Percentiles rank a stretch among this genome's conserved stretches.
phyloP scores from a whole-genome alignment of 441 rosid species.

The Pelargonium cotyledonis region DNA sequence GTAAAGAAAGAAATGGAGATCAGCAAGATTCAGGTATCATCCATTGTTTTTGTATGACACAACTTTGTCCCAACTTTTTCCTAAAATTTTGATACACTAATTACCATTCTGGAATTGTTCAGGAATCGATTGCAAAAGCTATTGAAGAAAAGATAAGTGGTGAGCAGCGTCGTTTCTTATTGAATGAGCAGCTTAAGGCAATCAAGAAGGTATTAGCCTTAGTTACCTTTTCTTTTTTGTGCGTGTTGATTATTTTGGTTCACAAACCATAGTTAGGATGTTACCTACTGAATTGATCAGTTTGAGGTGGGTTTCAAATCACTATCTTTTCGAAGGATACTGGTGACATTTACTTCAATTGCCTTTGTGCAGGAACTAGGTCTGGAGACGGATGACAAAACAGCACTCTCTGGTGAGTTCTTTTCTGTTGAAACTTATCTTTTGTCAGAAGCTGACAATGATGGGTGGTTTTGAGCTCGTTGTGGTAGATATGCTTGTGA shows the following conservation, averaged over 20 bases:
- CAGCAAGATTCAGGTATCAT: slow-evolving; percentile 78
- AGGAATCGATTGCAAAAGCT: slow-evolving; percentile 97
- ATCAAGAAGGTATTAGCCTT: slow-evolving; percentile 98
- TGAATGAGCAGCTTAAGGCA: slow-evolving; percentile 96
- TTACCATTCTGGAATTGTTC: slow-evolving; percentile 20
- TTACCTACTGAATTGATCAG: no score
- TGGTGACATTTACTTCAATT: slow-evolving; percentile 19
- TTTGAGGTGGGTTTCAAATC: no score
- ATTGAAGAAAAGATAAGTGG: slow-evolving; percentile 98
- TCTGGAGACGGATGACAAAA: slow-evolving; percentile 77
- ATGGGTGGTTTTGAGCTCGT: background rate
- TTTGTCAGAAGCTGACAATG: background rate
- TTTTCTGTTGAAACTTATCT: background rate
- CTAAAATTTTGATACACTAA: slow-evolving; percentile 16
- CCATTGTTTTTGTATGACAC: slow-evolving; percentile 9
- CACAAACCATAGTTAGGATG: background rate
- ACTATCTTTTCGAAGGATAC: background rate
- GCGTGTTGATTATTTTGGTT: background rate
- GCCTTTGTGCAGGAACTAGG: slow-evolving; percentile 64
- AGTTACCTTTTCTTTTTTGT: slow-evolving; percentile 18
- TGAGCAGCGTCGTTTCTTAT: slow-evolving; percentile 95
- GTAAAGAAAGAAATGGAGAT: slow-evolving; percentile 87
- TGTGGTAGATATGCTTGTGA: background rate
- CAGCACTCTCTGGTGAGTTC: slow-evolving; percentile 68
- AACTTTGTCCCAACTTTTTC: slow-evolving; percentile 12